A percentile compares a stretch with the other conserved stretches of the same genome.
Conservation (phyloP, 768 basidiomycete species). For the Rhodotorula graminis region DNA sequence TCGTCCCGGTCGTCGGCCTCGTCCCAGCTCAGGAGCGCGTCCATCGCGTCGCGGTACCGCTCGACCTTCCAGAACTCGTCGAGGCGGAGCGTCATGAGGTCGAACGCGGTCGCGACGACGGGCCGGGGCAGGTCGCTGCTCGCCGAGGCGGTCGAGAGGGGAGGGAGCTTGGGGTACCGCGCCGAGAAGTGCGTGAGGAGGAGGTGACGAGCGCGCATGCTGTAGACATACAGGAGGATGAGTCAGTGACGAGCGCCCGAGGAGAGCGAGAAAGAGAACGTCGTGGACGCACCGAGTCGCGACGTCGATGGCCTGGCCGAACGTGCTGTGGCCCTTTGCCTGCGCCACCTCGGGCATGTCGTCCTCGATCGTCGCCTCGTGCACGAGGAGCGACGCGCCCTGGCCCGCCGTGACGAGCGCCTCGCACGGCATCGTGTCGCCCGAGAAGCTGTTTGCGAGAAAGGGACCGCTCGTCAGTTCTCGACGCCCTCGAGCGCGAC, state of each 20-base stretch:
- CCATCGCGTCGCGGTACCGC: conserved; percentile 67
- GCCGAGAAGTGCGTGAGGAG: conserved; percentile 96
- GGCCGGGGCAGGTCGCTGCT: conserved; percentile 46
- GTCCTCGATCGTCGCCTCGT: conserved; percentile 89
- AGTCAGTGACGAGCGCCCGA: neutral
- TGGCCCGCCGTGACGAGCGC: conserved; percentile 62
- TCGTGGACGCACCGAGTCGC: conserved; percentile 58
- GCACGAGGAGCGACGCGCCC: conserved; percentile 74
- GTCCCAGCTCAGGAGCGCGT: conserved; percentile 48
- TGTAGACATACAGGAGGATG: conserved; percentile 45
- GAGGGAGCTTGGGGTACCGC: conserved; percentile 82
- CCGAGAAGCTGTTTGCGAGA: conserved; percentile 65
- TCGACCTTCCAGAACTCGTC: conserved; percentile 81
- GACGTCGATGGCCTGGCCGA: conserved; percentile 77
- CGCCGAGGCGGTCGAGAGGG: conserved; percentile 46
- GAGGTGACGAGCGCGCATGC: conserved; percentile 77
- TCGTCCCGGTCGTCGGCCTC: conserved; percentile 42
- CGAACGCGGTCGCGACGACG: conserved; percentile 71
- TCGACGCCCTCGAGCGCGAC: neutral
- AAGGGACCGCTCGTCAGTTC: neutral
- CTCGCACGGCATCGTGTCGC: conserved; percentile 76
- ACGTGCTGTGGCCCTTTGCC: conserved; percentile 79
- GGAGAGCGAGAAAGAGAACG: neutral
- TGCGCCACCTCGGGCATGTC: conserved; percentile 58
- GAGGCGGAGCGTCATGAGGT: conserved; percentile 66